A percentile compares a stretch with the other conserved stretches of the same genome.
These are phyloP conservation scores for Biscogniauxia sp. DNA, from an alignment of 2,329 filamentous ascomycete species.

Conservation along the genomic window DNA sequence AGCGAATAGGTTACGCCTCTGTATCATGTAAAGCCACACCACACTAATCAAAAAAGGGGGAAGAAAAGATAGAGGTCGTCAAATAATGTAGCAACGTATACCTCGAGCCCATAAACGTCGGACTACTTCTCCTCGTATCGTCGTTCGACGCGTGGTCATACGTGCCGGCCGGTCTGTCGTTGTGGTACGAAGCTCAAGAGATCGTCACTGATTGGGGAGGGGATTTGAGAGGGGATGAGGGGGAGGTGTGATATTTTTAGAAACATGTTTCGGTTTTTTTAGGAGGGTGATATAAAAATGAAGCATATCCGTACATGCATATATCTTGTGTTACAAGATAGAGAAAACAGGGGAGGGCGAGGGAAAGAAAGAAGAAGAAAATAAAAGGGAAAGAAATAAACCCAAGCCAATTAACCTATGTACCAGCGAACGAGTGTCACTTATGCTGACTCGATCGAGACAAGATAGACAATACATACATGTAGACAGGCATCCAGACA, in stretches of 20 bases:
- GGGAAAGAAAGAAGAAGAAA: too few species aligned
- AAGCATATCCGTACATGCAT: neutral
- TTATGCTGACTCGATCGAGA: too few species aligned
- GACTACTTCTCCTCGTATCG: neutral
- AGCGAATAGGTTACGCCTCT: neutral
- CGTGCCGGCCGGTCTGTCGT: neutral
- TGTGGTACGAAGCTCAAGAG: neutral
- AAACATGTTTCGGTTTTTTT: neutral
- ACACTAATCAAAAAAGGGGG: neutral
- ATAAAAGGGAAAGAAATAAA: too few species aligned
- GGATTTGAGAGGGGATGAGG: neutral
- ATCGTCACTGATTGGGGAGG: neutral
- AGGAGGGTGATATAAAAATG: neutral
- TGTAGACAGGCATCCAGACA: too few species aligned
- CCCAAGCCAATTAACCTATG: too few species aligned
- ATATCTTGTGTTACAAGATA: neutral
- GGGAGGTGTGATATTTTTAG: neutral
- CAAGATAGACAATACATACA: too few species aligned
- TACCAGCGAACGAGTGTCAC: too few species aligned
- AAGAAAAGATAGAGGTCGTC: neutral
- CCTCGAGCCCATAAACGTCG: neutral
- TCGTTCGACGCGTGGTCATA: neutral
- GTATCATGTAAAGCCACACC: neutral
- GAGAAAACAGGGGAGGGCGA: neutral
- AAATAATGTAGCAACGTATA: neutral